Evolutionary conservation across 106 monocot species (phyloP).

Genomic region (Posidonia australis): DNA sequence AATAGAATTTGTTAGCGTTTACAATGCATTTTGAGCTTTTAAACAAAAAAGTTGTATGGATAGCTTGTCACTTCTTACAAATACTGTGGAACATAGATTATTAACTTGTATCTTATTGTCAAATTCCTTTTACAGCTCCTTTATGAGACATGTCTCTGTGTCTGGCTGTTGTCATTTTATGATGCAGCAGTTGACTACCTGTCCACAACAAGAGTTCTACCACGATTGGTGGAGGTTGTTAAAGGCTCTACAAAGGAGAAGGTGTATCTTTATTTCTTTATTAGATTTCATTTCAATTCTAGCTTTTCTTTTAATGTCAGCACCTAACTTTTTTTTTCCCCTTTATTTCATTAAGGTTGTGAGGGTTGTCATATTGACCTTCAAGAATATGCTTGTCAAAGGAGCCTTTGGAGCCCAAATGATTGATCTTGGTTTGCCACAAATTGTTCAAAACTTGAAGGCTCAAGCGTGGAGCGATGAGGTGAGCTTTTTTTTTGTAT

Average conservation of each 20-base stretch:
- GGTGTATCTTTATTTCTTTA: conserved; percentile 19
- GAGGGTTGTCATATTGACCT: conserved; percentile 80
- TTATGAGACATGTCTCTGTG: conserved; percentile 92
- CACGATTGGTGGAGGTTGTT: conserved; percentile 78
- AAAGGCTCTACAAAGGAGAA: conserved; percentile 97
- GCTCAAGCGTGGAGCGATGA: conserved; percentile 97
- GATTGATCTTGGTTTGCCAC: conserved; percentile 88
- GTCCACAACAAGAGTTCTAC: conserved; percentile 61
- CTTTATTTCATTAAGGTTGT: conserved; percentile 48
- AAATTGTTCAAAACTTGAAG: conserved; percentile 81
- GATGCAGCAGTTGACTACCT: conserved; percentile 84
- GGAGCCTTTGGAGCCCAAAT: conserved; percentile 86
- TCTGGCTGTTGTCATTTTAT: conserved; percentile 96
- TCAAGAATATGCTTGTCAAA: conserved; percentile 70
- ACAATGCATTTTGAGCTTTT: not conserved
- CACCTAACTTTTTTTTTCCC: not conserved
- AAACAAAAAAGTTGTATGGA: no score
- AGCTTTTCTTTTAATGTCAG: not conserved
- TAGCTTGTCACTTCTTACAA: no score
- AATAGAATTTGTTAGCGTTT: not conserved
- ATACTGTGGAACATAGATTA: not conserved
- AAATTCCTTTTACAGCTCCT: conserved; percentile 54
- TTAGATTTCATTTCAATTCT: not conserved
- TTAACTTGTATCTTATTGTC: not conserved
- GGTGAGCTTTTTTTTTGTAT: conserved; percentile 31